These are phyloP conservation scores for Ustilago lituana DNA, from an alignment of 1,284 basidiomycete genomes.

Conservation along the genomic window DNA sequence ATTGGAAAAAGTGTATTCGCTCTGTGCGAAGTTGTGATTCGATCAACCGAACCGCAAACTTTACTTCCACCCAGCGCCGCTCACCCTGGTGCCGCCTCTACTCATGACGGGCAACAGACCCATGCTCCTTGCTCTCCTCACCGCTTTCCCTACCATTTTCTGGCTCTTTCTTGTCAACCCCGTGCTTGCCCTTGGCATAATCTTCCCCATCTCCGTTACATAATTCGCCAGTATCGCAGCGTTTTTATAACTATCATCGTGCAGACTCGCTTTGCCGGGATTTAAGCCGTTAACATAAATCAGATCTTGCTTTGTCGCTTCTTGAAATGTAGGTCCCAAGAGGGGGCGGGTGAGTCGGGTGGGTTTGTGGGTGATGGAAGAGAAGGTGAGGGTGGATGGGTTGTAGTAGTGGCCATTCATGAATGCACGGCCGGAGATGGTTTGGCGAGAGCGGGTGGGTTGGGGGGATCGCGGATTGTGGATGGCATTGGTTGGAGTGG, in stretches of 20 bases:
- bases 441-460: slow-evolving; percentile 20
- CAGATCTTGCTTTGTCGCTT: slow-evolving; percentile 70
- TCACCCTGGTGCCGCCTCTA: slow-evolving; percentile 40
- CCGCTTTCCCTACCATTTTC: slow-evolving; percentile 82
- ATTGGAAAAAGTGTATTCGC: too few relatives aligned
- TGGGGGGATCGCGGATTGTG: slow-evolving; percentile 25
- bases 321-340: slow-evolving; percentile 51
- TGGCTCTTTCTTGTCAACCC: slow-evolving; percentile 83
- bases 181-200: slow-evolving; percentile 77
- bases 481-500: slow-evolving; percentile 1
- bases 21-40: too few relatives aligned
- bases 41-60: not conserved
- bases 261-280: slow-evolving; percentile 62
- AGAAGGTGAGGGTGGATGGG: slow-evolving; percentile 43
- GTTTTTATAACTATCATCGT: slow-evolving; percentile 73
- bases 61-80: slow-evolving; percentile 48
- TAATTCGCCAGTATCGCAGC: slow-evolving; percentile 76
- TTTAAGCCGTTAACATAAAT: slow-evolving; percentile 68
- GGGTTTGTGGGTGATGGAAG: slow-evolving; percentile 30
- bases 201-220: slow-evolving; percentile 85
- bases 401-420: slow-evolving; percentile 60
- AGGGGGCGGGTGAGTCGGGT: slow-evolving; percentile 36
- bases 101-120: slow-evolving; percentile 77
- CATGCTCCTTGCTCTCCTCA: slow-evolving; percentile 91
- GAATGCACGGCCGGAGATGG: slow-evolving; percentile 44